These are phyloP conservation scores for Ophiognomonia clavigignenti-juglandacearum DNA, from an alignment of 2,329 filamentous ascomycete genomes.

Conservation along the genomic window DNA sequence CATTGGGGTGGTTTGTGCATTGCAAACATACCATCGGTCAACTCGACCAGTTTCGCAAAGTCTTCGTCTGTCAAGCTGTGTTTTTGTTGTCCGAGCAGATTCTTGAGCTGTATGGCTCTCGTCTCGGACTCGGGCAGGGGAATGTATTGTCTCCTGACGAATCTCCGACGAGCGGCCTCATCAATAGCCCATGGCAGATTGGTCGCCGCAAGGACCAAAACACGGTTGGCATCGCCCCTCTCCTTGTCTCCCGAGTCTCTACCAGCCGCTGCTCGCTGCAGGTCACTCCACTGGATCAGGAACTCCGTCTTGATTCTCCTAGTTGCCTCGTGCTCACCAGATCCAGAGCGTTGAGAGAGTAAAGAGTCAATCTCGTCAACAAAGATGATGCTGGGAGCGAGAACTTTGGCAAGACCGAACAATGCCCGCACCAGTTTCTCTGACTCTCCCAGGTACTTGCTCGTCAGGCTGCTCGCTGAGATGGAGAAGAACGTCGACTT, in stretches of 20 bases:
- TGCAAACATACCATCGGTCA: conserved; percentile 72
- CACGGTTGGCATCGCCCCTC: conserved; percentile 78
- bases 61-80: conserved; percentile 70
- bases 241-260: conserved; percentile 64
- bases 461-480: conserved; percentile 87
- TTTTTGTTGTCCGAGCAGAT: conserved; percentile 80
- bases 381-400: conserved; percentile 95
- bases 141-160: conserved; percentile 93
- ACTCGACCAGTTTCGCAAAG: conserved; percentile 65
- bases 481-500: conserved; percentile 96
- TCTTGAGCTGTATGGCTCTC: conserved; percentile 71
- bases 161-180: conserved; percentile 84
- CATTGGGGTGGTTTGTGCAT: background rate
- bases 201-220: conserved; percentile 89
- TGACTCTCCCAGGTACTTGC: conserved; percentile 92
- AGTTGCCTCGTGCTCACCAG: conserved; percentile 87
- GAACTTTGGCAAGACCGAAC: conserved; percentile 80
- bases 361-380: conserved; percentile 97
- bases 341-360: conserved; percentile 75
- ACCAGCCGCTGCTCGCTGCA: conserved; percentile 87
- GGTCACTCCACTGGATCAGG: conserved; percentile 92
- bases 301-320: conserved; percentile 96
- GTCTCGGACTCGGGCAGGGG: conserved; percentile 84
- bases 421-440: conserved; percentile 94
- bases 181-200: conserved; percentile 98